phyloP scores from a whole-genome alignment of 1,284 basidiomycete species.

The Malassezia globosa region DNA sequence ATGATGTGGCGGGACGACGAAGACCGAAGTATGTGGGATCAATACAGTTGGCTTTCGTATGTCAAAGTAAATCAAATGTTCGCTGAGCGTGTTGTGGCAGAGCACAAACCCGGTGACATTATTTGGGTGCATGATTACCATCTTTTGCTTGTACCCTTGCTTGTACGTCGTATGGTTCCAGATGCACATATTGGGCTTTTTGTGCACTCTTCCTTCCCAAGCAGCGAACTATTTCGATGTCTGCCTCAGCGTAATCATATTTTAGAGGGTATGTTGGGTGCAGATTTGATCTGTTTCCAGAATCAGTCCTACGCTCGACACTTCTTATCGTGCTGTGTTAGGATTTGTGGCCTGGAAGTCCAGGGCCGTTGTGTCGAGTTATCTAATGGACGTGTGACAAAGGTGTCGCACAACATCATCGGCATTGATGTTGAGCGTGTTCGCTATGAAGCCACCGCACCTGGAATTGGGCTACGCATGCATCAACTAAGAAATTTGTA shows the following conservation, averaged over 20 bases:
- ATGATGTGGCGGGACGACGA: constrained; percentile 84
- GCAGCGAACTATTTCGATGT: constrained; percentile 88
- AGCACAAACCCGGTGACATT: constrained; percentile 79
- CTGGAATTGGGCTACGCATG: constrained; percentile 78
- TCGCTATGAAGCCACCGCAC: constrained; percentile 63
- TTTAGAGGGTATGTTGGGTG: constrained; percentile 93
- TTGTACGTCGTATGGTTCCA: constrained; percentile 66
- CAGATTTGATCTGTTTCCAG: constrained; percentile 91
- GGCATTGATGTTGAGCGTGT: constrained; percentile 93
- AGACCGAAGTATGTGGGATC: constrained; percentile 55
- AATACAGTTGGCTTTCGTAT: constrained; percentile 69
- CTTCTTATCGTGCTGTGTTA: constrained; percentile 84
- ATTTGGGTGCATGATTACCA: constrained; percentile 58
- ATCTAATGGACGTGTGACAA: constrained; percentile 72
- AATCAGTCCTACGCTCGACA: constrained; percentile 92
- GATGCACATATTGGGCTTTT: constrained; percentile 75
- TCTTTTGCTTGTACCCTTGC: constrained; percentile 73
- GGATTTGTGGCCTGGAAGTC: constrained; percentile 89
- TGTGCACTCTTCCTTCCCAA: constrained; percentile 93
- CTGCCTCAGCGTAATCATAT: constrained; percentile 76
- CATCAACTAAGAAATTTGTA: constrained; percentile 74
- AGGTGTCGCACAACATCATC: constrained; percentile 83
- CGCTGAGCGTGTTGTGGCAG: constrained; percentile 61
- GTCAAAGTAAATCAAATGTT: constrained; percentile 75
- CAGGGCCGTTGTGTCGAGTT: constrained; percentile 69